A percentile compares a stretch with the other conserved stretches of the same genome.
These are phyloP conservation scores for Besnoitia besnoiti DNA, from an alignment of 169 alveolate species.

Conservation along the genomic window DNA sequence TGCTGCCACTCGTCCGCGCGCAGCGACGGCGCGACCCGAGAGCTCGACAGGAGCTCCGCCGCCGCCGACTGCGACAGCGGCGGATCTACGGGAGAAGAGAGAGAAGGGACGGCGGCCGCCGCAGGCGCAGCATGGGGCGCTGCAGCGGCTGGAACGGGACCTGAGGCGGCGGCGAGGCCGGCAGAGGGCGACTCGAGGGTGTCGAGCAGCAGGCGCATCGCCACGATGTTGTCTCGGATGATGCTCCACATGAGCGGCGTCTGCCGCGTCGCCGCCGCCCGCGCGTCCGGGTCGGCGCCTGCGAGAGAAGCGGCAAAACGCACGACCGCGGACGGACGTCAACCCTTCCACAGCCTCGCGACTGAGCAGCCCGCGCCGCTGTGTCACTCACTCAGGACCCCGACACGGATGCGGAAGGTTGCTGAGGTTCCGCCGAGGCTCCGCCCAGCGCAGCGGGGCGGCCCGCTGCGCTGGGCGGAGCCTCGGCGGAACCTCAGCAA, in stretches of 20 bases:
- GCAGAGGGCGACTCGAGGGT: neutral
- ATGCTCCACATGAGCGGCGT: conserved; percentile 48
- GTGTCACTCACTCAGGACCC: too few species aligned
- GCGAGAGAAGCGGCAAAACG: neutral
- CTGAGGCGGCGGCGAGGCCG: neutral
- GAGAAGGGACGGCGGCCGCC: neutral
- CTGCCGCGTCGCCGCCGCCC: conserved; percentile 21
- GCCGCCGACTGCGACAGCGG: neutral
- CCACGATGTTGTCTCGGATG: conserved; percentile 13
- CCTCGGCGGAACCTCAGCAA: too few species aligned
- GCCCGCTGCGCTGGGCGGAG: too few species aligned
- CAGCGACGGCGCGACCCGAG: too few species aligned
- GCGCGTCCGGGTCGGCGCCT: conserved; percentile 45
- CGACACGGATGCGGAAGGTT: too few species aligned
- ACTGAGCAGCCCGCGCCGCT: too few species aligned
- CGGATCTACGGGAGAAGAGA: neutral
- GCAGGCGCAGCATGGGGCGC: neutral
- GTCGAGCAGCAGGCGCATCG: conserved; percentile 20
- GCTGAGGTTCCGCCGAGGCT: too few species aligned
- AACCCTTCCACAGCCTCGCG: too few species aligned
- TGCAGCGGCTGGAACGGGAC: too few species aligned
- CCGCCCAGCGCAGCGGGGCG: too few species aligned
- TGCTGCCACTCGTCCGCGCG: too few species aligned
- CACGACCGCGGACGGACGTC: too few species aligned
- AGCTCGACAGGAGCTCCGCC: neutral